Evolutionary conservation across 371 early-diverging fungal genomes (phyloP).

Genomic region (Mortierella sp.): DNA sequence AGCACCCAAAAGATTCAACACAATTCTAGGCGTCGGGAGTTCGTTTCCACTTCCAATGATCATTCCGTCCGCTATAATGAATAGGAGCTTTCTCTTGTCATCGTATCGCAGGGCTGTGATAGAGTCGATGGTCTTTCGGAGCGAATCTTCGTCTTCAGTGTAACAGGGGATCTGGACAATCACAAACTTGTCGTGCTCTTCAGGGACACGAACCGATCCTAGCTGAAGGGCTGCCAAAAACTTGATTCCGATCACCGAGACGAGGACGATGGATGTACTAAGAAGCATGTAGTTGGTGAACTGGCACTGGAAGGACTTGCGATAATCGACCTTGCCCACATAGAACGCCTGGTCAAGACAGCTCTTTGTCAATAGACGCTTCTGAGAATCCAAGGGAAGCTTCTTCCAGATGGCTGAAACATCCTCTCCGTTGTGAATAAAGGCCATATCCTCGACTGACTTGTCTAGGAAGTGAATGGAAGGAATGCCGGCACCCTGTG

Average conservation of each 20-base stretch:
- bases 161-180: constrained; percentile 91
- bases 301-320: constrained; percentile 85
- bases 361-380: constrained; percentile 56
- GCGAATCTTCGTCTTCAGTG: constrained; percentile 83
- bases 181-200: constrained; percentile 90
- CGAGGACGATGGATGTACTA: constrained; percentile 81
- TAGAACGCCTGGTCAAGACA: constrained; percentile 90
- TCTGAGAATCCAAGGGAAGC: constrained; percentile 69
- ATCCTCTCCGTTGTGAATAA: constrained; percentile 70
- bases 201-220: constrained; percentile 77
- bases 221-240: constrained; percentile 93
- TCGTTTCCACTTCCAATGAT: constrained; percentile 92
- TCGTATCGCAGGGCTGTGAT: constrained; percentile 73
- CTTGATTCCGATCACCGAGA: constrained; percentile 90
- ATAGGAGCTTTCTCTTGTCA: constrained; percentile 76
- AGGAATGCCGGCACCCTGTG: constrained; percentile 63
- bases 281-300: constrained; percentile 89
- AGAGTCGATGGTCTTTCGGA: constrained; percentile 77
- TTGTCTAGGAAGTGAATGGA: constrained; percentile 47
- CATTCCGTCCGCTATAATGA: constrained; percentile 89
- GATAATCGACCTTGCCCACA: constrained; percentile 87
- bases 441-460: constrained; percentile 61
- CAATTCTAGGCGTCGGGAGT: constrained; percentile 89
- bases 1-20: constrained; percentile 85
- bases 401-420: constrained; percentile 53